Conservation (phyloP, 2,329 filamentous ascomycete genomes). For the Monosporascus sp. region DNA sequence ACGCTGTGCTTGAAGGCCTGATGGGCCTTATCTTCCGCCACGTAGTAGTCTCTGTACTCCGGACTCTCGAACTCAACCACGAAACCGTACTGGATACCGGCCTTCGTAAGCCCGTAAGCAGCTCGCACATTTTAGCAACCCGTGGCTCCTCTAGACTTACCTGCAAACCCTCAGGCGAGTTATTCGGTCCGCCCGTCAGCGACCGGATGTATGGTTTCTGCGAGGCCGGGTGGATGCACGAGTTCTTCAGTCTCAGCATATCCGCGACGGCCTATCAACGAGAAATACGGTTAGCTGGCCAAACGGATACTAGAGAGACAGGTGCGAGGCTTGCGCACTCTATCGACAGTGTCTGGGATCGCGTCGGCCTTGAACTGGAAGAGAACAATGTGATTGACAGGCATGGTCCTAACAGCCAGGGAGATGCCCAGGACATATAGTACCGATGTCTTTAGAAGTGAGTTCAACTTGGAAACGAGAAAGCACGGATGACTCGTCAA, state of each 20-base stretch:
- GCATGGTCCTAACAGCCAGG: slow-evolving; percentile 5
- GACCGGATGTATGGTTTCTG: slow-evolving; percentile 57
- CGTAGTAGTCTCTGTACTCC: slow-evolving; percentile 38
- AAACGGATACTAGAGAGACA: no score
- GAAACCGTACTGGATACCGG: slow-evolving; percentile 38
- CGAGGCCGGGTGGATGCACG: slow-evolving; percentile 55
- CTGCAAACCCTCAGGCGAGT: slow-evolving; percentile 56
- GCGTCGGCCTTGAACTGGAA: slow-evolving; percentile 23
- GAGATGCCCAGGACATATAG: no score
- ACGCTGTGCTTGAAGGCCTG: slow-evolving; percentile 31
- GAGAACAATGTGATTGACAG: slow-evolving; percentile 23
- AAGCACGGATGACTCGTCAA: no score
- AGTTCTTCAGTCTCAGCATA: slow-evolving; percentile 52
- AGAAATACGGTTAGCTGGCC: not conserved
- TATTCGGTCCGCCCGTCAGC: slow-evolving; percentile 55
- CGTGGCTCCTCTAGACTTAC: slow-evolving; percentile 32
- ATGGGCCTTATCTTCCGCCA: slow-evolving; percentile 34
- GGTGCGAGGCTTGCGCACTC: slow-evolving; percentile 1
- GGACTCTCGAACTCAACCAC: slow-evolving; percentile 34
- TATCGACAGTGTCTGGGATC: slow-evolving; percentile 7
- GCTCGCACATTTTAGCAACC: no score
- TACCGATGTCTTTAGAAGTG: no score
- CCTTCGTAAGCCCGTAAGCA: slow-evolving; percentile 17
- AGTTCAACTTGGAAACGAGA: no score
- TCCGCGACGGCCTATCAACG: slow-evolving; percentile 15